These are phyloP conservation scores for Cladophialophora exuberans DNA, from an alignment of 2,329 filamentous ascomycete genomes.

Conservation along the genomic window DNA sequence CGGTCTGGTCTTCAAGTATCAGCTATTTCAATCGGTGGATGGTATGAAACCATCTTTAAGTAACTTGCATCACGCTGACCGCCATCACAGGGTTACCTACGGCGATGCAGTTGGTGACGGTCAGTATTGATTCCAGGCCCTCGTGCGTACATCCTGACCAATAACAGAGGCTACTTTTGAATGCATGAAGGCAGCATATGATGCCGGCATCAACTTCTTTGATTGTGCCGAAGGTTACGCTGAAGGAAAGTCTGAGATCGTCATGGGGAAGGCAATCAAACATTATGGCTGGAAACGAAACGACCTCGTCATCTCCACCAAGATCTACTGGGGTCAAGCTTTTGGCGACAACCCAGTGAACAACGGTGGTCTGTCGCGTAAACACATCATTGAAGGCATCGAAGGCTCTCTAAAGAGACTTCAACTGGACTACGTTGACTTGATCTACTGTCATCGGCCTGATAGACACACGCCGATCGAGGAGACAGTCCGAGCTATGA, in stretches of 20 bases:
- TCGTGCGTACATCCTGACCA: not conserved
- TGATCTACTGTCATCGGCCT: constrained; percentile 72
- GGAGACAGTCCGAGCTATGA: constrained; percentile 72
- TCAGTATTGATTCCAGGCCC: constrained; percentile 36
- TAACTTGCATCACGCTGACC: not conserved
- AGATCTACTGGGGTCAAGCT: constrained; percentile 36
- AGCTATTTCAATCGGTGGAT: constrained; percentile 66
- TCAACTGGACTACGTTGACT: constrained; percentile 69
- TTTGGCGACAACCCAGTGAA: constrained; percentile 61
- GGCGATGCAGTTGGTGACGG: constrained; percentile 72
- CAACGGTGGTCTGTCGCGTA: constrained; percentile 69
- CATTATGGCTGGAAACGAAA: constrained; percentile 61
- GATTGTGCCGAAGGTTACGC: constrained; percentile 59
- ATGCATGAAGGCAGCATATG: constrained; percentile 58
- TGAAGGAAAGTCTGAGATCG: constrained; percentile 56
- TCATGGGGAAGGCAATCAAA: constrained; percentile 58
- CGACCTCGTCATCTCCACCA: constrained; percentile 59
- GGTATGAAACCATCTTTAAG: constrained; percentile 30
- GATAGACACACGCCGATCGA: constrained; percentile 71
- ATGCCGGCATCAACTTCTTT: constrained; percentile 60
- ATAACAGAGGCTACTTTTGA: constrained; percentile 38
- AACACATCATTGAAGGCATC: constrained; percentile 71
- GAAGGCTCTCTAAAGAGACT: constrained; percentile 63
- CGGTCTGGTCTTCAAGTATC: constrained; percentile 74
- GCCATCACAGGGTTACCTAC: constrained; percentile 64